Conservation (phyloP, 257 asterid genomes). For the Ilex asprella region DNA sequence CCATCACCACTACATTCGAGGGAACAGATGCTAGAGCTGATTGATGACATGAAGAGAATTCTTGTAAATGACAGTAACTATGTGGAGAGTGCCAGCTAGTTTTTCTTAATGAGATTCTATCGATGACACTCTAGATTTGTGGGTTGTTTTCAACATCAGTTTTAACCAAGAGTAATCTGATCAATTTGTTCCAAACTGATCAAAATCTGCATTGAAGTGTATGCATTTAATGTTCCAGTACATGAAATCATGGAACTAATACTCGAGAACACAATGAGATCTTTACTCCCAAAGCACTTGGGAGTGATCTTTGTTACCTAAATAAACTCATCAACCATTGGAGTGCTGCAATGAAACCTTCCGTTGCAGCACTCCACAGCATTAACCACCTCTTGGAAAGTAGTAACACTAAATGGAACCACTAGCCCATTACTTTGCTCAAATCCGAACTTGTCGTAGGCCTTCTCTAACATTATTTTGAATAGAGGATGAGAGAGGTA, state of each 20-base stretch:
- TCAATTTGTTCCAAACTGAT: too few species aligned
- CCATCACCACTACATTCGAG: slow-evolving; percentile 85
- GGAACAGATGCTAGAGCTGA: slow-evolving; percentile 64
- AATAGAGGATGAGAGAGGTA: neutral
- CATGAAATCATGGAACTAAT: too few species aligned
- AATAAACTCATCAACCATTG: neutral
- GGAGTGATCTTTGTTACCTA: neutral
- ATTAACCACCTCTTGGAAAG: neutral
- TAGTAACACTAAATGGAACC: neutral
- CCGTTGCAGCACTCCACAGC: neutral
- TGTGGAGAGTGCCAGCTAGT: neutral
- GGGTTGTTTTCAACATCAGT: too few species aligned
- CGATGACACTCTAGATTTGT: neutral
- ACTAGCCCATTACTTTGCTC: neutral
- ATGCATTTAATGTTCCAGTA: too few species aligned
- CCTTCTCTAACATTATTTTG: neutral
- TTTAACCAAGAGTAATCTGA: too few species aligned
- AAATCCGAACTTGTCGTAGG: neutral
- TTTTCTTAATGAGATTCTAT: neutral
- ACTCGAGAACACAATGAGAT: too few species aligned
- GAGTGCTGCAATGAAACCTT: too few species aligned
- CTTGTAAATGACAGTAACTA: slow-evolving; percentile 27
- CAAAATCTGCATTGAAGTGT: neutral
- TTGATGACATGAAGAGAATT: slow-evolving; percentile 52
- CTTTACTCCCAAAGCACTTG: too few species aligned